Evolutionary conservation across 176 grass and related monocot species (phyloP), one percentile per base, ranked within the genome.

Genomic region (Rhynchospora breviuscula): DNA sequence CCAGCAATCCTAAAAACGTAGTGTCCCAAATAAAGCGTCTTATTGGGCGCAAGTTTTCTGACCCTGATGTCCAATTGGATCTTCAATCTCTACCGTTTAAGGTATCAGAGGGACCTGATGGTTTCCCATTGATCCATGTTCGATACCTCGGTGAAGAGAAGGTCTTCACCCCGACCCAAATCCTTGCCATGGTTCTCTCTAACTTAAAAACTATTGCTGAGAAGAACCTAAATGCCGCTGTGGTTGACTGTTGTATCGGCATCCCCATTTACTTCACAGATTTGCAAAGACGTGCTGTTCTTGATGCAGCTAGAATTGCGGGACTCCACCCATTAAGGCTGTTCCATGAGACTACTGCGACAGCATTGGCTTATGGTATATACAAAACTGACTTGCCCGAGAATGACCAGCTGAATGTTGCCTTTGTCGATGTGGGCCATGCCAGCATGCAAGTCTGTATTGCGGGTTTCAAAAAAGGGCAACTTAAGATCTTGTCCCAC

Each of bases 1-100:
- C 88, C n/a, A 92, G 87, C 88, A 97, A 94, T 48, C 92, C 94
- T 1, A 97, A 94, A 79, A 97, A 97, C 83, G 90, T 92, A 10
- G 87, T 97, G 22, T 97, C 94, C 10, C 94, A 97, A 87, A 92
- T 97, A 77, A 97, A 97, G 85, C 88, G 94, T 13, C 79, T 97
- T 2, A 25, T 97, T 12, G 94, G 94, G 31, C 88, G 87, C 25
- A 94, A 86, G 78, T 92, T 88, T 81, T 63, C 87, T 0, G 94
- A 97, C 63, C 90, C 94, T 10, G 94, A 90, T 62, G 87, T 97
- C n/a, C 94, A 97, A 87, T 6, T 68, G 10, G 94, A 97, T 19
- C n/a, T 94, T 1, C 35, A 85, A 8, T 71, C 88, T 29, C 86
- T 97, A 65, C 94, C 94, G 0, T 97, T 89, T 62, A 86, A 68